Evolutionary conservation across 2,329 filamentous ascomycete species (phyloP).

Genomic region (Apiospora arundinis): DNA sequence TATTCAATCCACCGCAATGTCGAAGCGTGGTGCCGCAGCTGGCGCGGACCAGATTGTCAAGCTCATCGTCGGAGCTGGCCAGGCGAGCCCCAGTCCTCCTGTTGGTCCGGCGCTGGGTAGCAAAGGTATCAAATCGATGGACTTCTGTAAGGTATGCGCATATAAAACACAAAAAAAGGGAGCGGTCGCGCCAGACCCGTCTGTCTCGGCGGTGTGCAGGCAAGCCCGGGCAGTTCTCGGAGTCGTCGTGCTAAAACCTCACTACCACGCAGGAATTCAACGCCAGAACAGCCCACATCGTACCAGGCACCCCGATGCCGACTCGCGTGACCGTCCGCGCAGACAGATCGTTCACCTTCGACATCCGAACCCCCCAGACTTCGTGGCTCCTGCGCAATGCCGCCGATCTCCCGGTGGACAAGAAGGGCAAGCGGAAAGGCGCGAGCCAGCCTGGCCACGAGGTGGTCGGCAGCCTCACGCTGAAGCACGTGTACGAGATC

Average conservation of each 20-base stretch:
- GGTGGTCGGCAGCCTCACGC: constrained; percentile 80
- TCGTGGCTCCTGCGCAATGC: constrained; percentile 88
- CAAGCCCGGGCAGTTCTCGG: not conserved
- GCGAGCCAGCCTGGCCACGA: constrained; percentile 78
- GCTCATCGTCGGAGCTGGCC: constrained; percentile 94
- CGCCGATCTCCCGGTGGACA: constrained; percentile 73
- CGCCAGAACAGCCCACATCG: constrained; percentile 86
- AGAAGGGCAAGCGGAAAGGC: constrained; percentile 80
- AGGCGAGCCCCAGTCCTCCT: constrained; percentile 92
- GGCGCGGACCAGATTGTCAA: constrained; percentile 82
- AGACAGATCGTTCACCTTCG: constrained; percentile 92
- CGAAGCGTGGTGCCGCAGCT: constrained; percentile 52
- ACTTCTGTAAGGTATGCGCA: constrained; percentile 88
- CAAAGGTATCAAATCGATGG: constrained; percentile 99
- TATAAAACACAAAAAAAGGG: too few species aligned
- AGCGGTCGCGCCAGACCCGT: not conserved
- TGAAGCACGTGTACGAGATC: constrained; percentile 98
- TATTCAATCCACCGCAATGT: constrained; percentile 48
- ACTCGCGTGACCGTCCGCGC: constrained; percentile 90
- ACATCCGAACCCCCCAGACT: constrained; percentile 92
- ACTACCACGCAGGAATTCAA: constrained; percentile 82
- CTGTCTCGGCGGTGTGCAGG: not conserved
- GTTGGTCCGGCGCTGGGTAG: constrained; percentile 95
- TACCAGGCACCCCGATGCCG: constrained; percentile 83
- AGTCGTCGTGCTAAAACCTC: constrained; percentile 27